Conservation (phyloP, 306 rosid species). For the Trichosanthes cucumerina region DNA sequence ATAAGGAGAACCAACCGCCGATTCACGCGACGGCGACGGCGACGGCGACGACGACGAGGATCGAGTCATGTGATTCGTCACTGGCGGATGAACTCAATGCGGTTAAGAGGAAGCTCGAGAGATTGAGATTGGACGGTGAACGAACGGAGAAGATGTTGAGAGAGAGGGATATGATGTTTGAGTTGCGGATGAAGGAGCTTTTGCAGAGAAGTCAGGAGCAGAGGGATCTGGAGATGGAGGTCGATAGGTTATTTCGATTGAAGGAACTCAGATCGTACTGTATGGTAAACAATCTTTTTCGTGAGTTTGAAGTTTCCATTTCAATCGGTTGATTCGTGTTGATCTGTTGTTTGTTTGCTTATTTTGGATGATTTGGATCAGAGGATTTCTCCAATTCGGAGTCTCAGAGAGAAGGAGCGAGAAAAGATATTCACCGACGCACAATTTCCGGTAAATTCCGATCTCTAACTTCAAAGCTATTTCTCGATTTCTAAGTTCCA, state of each 20-base stretch:
- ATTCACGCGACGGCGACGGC: background rate
- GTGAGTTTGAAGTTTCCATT: background rate
- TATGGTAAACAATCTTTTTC: constrained; percentile 30
- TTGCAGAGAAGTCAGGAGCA: constrained; percentile 53
- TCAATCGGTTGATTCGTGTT: background rate
- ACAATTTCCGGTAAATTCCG: constrained; percentile 24
- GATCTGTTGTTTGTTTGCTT: background rate
- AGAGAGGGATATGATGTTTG: constrained; percentile 44
- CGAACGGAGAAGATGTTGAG: constrained; percentile 51
- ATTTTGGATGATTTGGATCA: constrained; percentile 14
- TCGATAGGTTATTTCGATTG: constrained; percentile 70
- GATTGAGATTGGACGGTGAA: constrained; percentile 45
- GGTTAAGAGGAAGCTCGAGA: constrained; percentile 60
- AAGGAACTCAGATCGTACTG: constrained; percentile 61
- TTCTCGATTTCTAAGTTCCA: background rate
- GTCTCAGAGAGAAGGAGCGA: constrained; percentile 63
- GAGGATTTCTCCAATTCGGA: constrained; percentile 72
- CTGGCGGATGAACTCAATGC: constrained; percentile 81
- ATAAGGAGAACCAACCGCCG: constrained; percentile 47
- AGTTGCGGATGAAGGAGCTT: constrained; percentile 49
- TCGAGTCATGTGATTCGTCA: constrained; percentile 39
- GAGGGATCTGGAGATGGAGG: constrained; percentile 68
- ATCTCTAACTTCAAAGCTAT: background rate
- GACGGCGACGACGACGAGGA: constrained; percentile 12
- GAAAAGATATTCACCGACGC: constrained; percentile 31